These are phyloP conservation scores for Casaregolazyma suthepensis DNA, from an alignment of 1,139 yeast genomes.

Conservation along the genomic window DNA sequence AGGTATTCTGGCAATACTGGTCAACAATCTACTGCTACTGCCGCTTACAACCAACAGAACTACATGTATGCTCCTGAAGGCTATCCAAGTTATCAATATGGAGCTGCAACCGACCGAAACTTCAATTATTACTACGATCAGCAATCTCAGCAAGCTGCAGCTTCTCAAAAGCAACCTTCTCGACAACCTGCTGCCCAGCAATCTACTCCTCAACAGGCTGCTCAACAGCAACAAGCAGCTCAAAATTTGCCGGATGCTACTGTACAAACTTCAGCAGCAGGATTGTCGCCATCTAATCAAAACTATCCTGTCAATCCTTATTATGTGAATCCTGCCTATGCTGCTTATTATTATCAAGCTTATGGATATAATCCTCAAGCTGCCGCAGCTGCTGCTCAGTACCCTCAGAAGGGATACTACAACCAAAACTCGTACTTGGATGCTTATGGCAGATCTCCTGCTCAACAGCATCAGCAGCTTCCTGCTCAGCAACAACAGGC, in stretches of 20 bases:
- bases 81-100: conserved; percentile 13
- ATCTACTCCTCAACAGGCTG: conserved; percentile 7
- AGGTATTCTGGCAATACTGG: conserved; percentile 14
- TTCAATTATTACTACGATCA: conserved; percentile 15
- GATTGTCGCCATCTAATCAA: conserved; percentile 21
- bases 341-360: conserved; percentile 29
- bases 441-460: conserved; percentile 6
- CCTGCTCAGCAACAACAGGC: conserved; percentile 17
- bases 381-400: conserved; percentile 22
- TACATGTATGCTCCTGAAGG: conserved; percentile 21
- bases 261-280: conserved; percentile 20
- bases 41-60: conserved; percentile 15
- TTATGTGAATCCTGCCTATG: conserved; percentile 28
- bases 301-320: conserved; percentile 24
- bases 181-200: conserved; percentile 7
- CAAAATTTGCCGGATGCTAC: conserved; percentile 8
- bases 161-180: conserved; percentile 8
- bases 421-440: conserved; percentile 10
- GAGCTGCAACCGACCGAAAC: conserved; percentile 12
- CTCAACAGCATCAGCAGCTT: conserved; percentile 12
- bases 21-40: conserved; percentile 1
- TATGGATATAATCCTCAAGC: conserved; percentile 22
- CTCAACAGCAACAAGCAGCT: neutral
- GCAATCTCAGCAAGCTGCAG: conserved; percentile 16
- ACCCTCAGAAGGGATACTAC: conserved; percentile 26